Evolutionary conservation across 176 grass and related monocot genomes (phyloP).

Genomic region (Oropetium thomaeum): DNA sequence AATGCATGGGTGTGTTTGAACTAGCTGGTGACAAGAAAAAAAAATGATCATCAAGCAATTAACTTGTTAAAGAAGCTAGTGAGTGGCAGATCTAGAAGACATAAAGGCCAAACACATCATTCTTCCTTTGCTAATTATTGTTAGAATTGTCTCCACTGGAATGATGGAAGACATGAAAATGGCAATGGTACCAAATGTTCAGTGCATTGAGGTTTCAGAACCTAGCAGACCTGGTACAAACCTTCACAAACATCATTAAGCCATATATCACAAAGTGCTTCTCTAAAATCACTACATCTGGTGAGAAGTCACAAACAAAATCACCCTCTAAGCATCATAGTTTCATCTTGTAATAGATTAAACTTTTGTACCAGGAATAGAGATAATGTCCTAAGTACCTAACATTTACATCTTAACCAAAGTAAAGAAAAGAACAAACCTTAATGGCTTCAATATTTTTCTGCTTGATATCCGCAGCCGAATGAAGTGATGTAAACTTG

Average conservation of each 20-base stretch:
- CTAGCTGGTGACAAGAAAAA: background rate
- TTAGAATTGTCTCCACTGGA: background rate
- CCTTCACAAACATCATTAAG: background rate
- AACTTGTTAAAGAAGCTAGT: too few species aligned
- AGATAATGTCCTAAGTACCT: background rate
- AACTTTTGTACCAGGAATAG: conserved; percentile 20
- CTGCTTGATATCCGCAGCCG: conserved; percentile 88
- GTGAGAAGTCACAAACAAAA: conserved; percentile 6
- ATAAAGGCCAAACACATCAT: background rate
- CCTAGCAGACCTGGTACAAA: background rate
- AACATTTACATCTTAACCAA: conserved; percentile 23
- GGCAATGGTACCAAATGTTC: conserved; percentile 22
- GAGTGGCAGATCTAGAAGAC: background rate
- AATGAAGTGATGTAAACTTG: conserved; percentile 98
- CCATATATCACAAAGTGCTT: conserved; percentile 3
- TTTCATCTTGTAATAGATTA: conserved; percentile 8
- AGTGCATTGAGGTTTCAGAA: background rate
- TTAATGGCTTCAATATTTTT: conserved; percentile 98
- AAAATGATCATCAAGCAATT: background rate
- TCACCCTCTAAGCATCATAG: background rate
- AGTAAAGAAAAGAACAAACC: conserved; percentile 53
- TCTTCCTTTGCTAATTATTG: background rate
- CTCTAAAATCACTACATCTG: background rate
- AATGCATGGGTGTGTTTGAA: background rate
- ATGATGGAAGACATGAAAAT: background rate